Conservation (phyloP, 257 asterid species). For the Solanum chaucha region DNA sequence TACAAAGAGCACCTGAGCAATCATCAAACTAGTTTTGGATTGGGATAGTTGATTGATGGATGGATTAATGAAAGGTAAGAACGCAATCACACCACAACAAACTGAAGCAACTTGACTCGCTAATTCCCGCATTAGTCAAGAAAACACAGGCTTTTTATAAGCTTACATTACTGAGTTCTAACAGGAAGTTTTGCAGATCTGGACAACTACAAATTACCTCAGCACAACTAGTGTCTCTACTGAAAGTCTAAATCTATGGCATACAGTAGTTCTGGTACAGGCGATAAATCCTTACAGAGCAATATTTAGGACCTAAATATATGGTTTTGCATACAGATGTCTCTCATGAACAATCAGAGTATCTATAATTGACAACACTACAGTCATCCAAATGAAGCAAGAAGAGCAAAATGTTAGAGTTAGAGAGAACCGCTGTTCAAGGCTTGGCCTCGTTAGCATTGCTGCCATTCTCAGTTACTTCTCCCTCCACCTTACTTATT, state of each 20-base stretch:
- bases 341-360: slow-evolving; percentile 15
- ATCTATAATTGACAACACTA: slow-evolving; percentile 6
- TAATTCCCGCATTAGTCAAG: neutral
- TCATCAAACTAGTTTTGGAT: neutral
- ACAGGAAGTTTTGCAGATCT: slow-evolving; percentile 8
- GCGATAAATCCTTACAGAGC: slow-evolving; percentile 8
- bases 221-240: neutral
- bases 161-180: neutral
- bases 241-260: slow-evolving; percentile 11
- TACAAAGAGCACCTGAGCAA: neutral
- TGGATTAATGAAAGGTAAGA: neutral
- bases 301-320: slow-evolving; percentile 10
- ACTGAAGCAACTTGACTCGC: neutral
- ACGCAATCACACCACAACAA: neutral
- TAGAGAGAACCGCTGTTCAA: neutral
- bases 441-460: slow-evolving; percentile 5
- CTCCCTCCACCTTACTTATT: slow-evolving; percentile 13
- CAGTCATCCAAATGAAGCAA: neutral
- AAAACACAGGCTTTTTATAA: neutral
- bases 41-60: neutral
- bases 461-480: slow-evolving; percentile 16
- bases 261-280: slow-evolving; percentile 2
- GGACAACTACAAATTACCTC: slow-evolving; percentile 4
- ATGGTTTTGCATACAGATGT: slow-evolving; percentile 16
- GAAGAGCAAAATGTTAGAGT: slow-evolving; percentile 4